Evolutionary conservation across 2,329 filamentous ascomycete species (phyloP).

Genomic region (Curvularia sp.): DNA sequence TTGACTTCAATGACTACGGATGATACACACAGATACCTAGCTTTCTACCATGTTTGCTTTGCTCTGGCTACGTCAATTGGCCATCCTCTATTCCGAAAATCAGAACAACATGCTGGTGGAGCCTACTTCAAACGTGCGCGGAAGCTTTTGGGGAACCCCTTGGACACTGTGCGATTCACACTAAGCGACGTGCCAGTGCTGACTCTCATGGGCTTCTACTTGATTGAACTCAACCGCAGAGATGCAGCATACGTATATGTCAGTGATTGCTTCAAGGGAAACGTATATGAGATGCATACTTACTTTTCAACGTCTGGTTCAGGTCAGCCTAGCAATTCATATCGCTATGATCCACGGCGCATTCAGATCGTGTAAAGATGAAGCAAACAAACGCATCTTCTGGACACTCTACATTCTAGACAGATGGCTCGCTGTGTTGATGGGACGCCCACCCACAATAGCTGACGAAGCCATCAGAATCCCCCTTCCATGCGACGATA

Average conservation of each 20-base stretch:
- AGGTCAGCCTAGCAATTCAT: slow-evolving; percentile 31
- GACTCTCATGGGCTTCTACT: slow-evolving; percentile 37
- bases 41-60: slow-evolving; percentile 38
- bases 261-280: slow-evolving; percentile 7
- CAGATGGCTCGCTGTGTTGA: slow-evolving; percentile 37
- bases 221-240: slow-evolving; percentile 40
- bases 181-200: slow-evolving; percentile 35
- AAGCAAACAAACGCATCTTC: slow-evolving; percentile 29
- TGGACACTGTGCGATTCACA: slow-evolving; percentile 36
- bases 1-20: slow-evolving; percentile 27
- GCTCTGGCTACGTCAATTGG: slow-evolving; percentile 31
- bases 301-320: not conserved
- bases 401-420: slow-evolving; percentile 41
- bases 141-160: slow-evolving; percentile 34
- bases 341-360: slow-evolving; percentile 37
- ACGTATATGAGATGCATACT: not conserved
- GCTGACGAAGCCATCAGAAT: slow-evolving; percentile 36
- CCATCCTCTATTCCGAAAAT: slow-evolving; percentile 19
- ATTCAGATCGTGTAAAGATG: slow-evolving; percentile 27
- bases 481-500: slow-evolving; percentile 28
- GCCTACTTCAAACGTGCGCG: slow-evolving; percentile 37
- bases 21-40: slow-evolving; percentile 29
- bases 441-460: slow-evolving; percentile 37
- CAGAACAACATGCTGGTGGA: slow-evolving; percentile 30
- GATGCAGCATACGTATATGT: slow-evolving; percentile 39